Conservation (phyloP, 805 yeast species). For the Ogataea paraovalis region DNA sequence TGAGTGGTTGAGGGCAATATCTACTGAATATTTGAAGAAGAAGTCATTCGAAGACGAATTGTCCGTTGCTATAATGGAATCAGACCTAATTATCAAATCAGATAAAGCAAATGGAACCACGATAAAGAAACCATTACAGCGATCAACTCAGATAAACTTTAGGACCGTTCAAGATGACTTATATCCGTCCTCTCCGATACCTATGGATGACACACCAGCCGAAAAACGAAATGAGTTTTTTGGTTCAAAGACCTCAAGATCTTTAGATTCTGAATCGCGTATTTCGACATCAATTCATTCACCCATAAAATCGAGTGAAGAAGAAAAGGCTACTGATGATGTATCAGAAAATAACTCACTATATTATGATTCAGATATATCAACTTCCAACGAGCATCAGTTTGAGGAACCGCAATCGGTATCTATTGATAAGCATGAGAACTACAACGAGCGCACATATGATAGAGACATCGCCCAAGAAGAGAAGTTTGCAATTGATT, state of each 20-base stretch:
- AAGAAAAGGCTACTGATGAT: no score
- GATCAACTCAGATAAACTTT: constrained; percentile 1
- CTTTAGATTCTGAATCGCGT: not conserved
- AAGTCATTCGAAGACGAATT: constrained; percentile 14
- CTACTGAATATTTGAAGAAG: constrained; percentile 8
- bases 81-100: constrained; percentile 6
- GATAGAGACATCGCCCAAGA: not conserved
- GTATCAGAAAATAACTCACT: not conserved
- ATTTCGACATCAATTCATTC: not conserved
- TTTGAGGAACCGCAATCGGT: not conserved
- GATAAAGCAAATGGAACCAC: not conserved
- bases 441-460: not conserved
- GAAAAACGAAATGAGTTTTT: not conserved
- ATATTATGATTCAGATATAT: not conserved
- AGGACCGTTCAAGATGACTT: constrained; percentile 6
- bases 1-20: constrained; percentile 7
- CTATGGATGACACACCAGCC: not conserved
- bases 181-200: constrained; percentile 9
- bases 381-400: no score
- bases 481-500: not conserved
- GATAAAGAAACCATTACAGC: not conserved
- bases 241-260: no score
- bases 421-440: not conserved
- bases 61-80: constrained; percentile 12
- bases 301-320: not conserved